phyloP scores from a whole-genome alignment of 805 yeast species.

The Diddensiella santjacobensis region DNA sequence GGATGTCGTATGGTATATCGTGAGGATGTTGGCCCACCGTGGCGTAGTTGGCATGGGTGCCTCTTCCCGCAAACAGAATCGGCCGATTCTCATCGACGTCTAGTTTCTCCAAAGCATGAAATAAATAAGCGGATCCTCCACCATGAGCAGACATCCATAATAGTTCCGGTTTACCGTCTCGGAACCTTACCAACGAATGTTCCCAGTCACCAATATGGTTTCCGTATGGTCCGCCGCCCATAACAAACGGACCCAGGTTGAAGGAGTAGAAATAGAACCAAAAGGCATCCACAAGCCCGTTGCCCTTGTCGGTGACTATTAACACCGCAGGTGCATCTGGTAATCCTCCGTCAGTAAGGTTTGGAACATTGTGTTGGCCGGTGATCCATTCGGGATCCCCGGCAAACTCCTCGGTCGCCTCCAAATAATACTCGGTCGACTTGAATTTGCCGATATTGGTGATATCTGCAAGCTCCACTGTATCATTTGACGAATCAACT shows the following conservation, averaged over 20 bases:
- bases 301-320: slow-evolving; percentile 86
- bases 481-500: slow-evolving; percentile 33
- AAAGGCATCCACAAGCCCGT: slow-evolving; percentile 91
- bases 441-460: slow-evolving; percentile 28
- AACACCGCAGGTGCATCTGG: slow-evolving; percentile 74
- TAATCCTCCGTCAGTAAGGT: slow-evolving; percentile 64
- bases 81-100: slow-evolving; percentile 52
- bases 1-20: slow-evolving; percentile 86
- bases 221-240: slow-evolving; percentile 98
- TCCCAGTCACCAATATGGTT: slow-evolving; percentile 99
- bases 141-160: slow-evolving; percentile 99
- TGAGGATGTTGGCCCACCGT: slow-evolving; percentile 96
- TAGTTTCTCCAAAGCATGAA: slow-evolving; percentile 67
- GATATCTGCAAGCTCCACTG: slow-evolving; percentile 14
- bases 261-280: slow-evolving; percentile 96
- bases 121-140: slow-evolving; percentile 88
- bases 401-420: slow-evolving; percentile 53
- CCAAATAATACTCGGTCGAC: neutral
- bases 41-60: slow-evolving; percentile 96
- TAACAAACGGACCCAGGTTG: slow-evolving; percentile 92
- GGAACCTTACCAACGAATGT: slow-evolving; percentile 81
- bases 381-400: slow-evolving; percentile 81
- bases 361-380: slow-evolving; percentile 65
- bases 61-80: slow-evolving; percentile 82
- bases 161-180: slow-evolving; percentile 71